Evolutionary conservation across 257 asterid genomes (phyloP).

Genomic region (Cinchona pubescens): DNA sequence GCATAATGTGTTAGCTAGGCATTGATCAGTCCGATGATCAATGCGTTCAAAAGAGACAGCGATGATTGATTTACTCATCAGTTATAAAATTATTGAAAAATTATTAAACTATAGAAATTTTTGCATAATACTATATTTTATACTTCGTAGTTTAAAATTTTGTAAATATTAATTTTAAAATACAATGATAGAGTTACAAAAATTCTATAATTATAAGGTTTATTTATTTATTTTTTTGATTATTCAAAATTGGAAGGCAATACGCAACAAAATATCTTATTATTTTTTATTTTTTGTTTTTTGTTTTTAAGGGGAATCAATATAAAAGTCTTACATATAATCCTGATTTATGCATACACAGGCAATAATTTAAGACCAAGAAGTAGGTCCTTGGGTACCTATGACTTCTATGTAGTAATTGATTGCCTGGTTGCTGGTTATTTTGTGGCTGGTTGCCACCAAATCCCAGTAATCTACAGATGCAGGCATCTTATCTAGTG

Average conservation of each 20-base stretch:
- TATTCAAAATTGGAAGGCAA: neutral
- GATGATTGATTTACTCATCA: neutral
- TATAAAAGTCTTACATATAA: neutral
- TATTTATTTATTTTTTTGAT: neutral
- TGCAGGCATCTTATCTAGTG: no score
- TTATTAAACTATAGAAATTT: no score
- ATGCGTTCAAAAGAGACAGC: neutral
- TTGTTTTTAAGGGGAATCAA: neutral
- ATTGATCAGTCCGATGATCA: neutral
- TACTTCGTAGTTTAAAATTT: no score
- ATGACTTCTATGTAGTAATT: neutral
- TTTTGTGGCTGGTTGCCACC: neutral
- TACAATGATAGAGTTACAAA: no score
- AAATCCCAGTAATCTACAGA: neutral
- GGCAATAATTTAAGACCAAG: neutral
- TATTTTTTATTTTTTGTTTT: no score
- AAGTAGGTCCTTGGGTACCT: neutral
- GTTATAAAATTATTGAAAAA: no score
- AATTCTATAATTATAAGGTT: no score
- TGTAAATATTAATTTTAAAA: no score
- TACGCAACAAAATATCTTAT: neutral
- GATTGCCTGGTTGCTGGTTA: neutral
- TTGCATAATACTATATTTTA: no score
- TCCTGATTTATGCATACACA: neutral
- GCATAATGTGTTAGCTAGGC: neutral